These are phyloP conservation scores for Aspergillus phoenicis DNA, from an alignment of 2,329 filamentous ascomycete genomes.

Conservation along the genomic window DNA sequence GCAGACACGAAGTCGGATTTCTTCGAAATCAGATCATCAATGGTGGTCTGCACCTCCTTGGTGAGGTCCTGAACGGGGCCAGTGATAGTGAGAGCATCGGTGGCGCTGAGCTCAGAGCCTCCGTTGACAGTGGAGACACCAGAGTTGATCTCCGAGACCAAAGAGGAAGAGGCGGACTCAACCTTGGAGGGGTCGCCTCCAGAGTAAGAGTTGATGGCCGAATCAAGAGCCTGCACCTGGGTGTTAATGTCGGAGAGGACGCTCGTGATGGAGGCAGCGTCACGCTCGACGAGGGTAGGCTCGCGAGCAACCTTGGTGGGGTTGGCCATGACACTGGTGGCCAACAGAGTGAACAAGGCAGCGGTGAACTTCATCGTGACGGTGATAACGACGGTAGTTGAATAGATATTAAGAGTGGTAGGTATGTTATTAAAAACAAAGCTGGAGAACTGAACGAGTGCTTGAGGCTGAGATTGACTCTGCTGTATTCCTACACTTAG, in stretches of 20 bases:
- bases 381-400: conserved; percentile 15
- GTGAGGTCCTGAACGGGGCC: conserved; percentile 31
- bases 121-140: conserved; percentile 30
- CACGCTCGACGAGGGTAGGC: conserved; percentile 20
- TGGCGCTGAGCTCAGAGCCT: conserved; percentile 24
- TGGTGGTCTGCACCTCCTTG: conserved; percentile 25
- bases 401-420: conserved; percentile 16
- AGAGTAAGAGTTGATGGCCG: conserved; percentile 28
- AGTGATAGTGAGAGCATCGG: conserved; percentile 33
- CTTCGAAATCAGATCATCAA: conserved; percentile 31
- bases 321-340: conserved; percentile 25
- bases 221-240: conserved; percentile 25
- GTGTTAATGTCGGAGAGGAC: conserved; percentile 25
- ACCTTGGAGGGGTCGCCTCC: conserved; percentile 26
- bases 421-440: background rate
- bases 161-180: conserved; percentile 25
- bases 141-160: conserved; percentile 30
- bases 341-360: conserved; percentile 27
- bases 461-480: conserved; percentile 18
- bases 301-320: conserved; percentile 21
- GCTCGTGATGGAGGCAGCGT: conserved; percentile 19
- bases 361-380: conserved; percentile 29
- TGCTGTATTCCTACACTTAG: conserved; percentile 7
- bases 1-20: conserved; percentile 31
- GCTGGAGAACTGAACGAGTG: conserved; percentile 22